Evolutionary conservation across 768 basidiomycete genomes (phyloP), one percentile per base, ranked within the genome.

Genomic region (Phlebiopsis flavidoalba): DNA sequence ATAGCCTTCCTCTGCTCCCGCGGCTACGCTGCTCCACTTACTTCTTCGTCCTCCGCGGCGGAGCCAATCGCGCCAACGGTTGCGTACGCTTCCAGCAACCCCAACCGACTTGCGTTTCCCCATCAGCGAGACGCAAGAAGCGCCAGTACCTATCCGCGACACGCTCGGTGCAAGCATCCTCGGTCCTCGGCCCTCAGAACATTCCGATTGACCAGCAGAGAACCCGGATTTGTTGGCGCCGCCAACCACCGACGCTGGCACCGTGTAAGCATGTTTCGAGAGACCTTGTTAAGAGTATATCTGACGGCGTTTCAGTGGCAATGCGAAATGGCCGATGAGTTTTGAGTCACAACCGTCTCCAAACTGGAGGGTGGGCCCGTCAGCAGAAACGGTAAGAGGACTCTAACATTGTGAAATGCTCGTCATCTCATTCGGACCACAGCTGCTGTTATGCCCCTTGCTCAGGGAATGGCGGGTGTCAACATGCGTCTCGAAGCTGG

Each of bases 401-500:
- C 40, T 17, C 3, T 43, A 10, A 12, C 40, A 4, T 2, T 8
- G 6, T 6, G 6, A 2, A 3, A 31, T 31, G 2, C 3, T 31
- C 6, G 2, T 31, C 26, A n/a, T 31, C 6, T 3, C 26, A 6
- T 3, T 31, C n/a, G n/a, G 6, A 3, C 6, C 26, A 3, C 45
- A 69, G 68, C 62, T 15, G 60, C 47, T 10, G 61, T 61, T 26
- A 59, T 71, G 65, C 69, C 71, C 21, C 57, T 72, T n/a, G 69
- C 70, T 1, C 67, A 61, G 19, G 63, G 67, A 66, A 31, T 77
- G 43, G 71, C 77, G 68, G 66, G n/a, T 15, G n/a, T 47, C 15
- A 68, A 75, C 59, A 73, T 75, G 73, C 68, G 74, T n/a, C 65
- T 75, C 12, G 67, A 73, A 53, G 66, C 70, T 6, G 74, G 74